Evolutionary conservation across 140 eudicot species (phyloP).

Genomic region (Cichorium intybus): DNA sequence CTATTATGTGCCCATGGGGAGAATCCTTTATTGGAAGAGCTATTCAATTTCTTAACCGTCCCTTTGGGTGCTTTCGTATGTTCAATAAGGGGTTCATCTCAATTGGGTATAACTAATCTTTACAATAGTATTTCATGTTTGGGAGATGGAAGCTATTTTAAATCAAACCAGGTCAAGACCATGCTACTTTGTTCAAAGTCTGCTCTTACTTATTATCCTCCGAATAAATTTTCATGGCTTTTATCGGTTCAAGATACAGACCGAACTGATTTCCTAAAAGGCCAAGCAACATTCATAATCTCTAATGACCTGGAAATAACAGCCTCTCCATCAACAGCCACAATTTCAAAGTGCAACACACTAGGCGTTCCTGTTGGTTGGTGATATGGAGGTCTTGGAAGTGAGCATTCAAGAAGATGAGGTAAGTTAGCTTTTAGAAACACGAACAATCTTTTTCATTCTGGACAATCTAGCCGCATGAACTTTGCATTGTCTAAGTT

Average conservation of each 20-base stretch:
- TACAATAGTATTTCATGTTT: no score
- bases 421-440: no score
- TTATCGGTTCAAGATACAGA: background rate
- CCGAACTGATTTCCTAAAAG: constrained; percentile 18
- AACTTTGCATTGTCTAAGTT: no score
- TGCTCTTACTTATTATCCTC: constrained; percentile 12
- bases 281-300: constrained; percentile 17
- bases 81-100: background rate
- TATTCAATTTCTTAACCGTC: constrained; percentile 34
- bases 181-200: constrained; percentile 20
- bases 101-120: constrained; percentile 22
- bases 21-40: constrained; percentile 32
- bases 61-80: constrained; percentile 27
- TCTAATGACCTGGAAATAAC: constrained; percentile 29
- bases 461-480: no score
- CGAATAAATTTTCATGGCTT: constrained; percentile 11
- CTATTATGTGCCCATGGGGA: constrained; percentile 30
- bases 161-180: constrained; percentile 19
- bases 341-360: constrained; percentile 18
- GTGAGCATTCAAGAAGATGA: constrained; percentile 26
- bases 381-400: constrained; percentile 27
- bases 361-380: constrained; percentile 25
- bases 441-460: background rate
- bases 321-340: constrained; percentile 9
- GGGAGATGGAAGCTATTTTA: constrained; percentile 16